phyloP scores from a whole-genome alignment of 768 basidiomycete species.

The Xerocomellus intermedius region DNA sequence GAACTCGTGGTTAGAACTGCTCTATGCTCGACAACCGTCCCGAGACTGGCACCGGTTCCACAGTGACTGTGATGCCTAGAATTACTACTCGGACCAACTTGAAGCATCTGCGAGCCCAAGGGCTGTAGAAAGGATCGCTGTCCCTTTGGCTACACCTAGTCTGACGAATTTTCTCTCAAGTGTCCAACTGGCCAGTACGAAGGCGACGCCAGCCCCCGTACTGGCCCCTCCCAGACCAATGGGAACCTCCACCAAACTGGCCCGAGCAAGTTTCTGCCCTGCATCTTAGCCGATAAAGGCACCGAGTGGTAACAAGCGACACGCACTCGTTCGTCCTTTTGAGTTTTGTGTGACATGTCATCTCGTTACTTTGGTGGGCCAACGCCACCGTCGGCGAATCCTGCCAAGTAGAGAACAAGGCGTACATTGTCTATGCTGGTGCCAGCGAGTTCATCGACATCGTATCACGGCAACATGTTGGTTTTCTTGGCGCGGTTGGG shows the following conservation, averaged over 20 bases:
- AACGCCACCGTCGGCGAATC: conserved; percentile 63
- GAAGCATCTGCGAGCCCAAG: conserved; percentile 57
- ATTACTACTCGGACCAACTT: conserved; percentile 59
- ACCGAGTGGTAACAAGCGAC: no score
- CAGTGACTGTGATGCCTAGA: conserved; percentile 71
- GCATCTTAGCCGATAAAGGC: no score
- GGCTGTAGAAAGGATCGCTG: conserved; percentile 76
- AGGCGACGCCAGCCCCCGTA: conserved; percentile 67
- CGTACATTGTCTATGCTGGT: no score
- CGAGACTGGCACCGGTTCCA: conserved; percentile 71
- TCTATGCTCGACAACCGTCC: conserved; percentile 60
- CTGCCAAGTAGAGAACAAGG: conserved; percentile 77
- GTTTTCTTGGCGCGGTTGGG: not conserved
- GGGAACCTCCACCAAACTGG: conserved; percentile 65
- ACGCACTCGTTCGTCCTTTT: no score
- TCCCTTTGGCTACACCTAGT: conserved; percentile 64
- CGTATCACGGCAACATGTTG: conserved; percentile 61
- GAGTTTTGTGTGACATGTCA: no score
- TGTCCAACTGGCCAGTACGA: conserved; percentile 71
- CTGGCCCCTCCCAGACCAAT: conserved; percentile 70
- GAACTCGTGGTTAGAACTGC: conserved; percentile 47
- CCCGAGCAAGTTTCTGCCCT: no score
- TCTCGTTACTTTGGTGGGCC: conserved; percentile 56
- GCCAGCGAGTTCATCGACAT: conserved; percentile 68
- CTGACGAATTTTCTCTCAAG: conserved; percentile 50